Conservation (phyloP, 2,329 filamentous ascomycete species). For the Talaromyces albobiverticillius region DNA sequence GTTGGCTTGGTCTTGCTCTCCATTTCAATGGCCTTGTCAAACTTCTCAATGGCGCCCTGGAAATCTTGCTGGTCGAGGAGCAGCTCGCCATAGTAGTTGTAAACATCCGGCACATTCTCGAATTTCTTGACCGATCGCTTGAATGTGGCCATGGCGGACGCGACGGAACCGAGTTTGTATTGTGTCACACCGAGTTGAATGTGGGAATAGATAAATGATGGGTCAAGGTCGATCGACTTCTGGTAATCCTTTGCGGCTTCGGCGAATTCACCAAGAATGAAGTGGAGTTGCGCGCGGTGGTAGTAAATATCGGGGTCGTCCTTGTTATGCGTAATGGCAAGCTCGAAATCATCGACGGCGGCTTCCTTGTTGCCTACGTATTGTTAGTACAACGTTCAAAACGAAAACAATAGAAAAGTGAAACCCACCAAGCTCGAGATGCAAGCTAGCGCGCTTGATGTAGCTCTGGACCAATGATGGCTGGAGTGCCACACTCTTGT, state of each 20-base stretch:
- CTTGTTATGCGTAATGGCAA: constrained; percentile 78
- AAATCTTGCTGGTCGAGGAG: constrained; percentile 96
- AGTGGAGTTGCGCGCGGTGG: constrained; percentile 96
- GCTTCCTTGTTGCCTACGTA: constrained; percentile 71
- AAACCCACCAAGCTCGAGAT: constrained; percentile 79
- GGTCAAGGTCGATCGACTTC: constrained; percentile 96
- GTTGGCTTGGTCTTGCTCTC: constrained; percentile 92
- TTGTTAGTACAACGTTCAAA: constrained; percentile 28
- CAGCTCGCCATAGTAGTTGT: constrained; percentile 99
- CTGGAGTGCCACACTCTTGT: constrained; percentile 89
- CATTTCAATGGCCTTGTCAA: constrained; percentile 97
- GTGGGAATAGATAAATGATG: constrained; percentile 97
- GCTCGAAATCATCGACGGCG: constrained; percentile 82
- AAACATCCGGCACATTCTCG: constrained; percentile 91
- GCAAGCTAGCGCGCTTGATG: constrained; percentile 98
- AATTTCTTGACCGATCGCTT: constrained; percentile 98
- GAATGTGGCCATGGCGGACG: constrained; percentile 98
- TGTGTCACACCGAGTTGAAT: constrained; percentile 98
- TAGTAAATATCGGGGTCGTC: constrained; percentile 97
- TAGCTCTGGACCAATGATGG: constrained; percentile 90
- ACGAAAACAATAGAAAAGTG: background rate
- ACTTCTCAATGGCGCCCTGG: constrained; percentile 93
- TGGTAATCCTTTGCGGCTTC: constrained; percentile 98
- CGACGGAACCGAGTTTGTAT: constrained; percentile 99
- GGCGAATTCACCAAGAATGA: constrained; percentile 90